These are phyloP conservation scores for Chenopodium formosanum DNA, from an alignment of 148 eudicot genomes.

Conservation along the genomic window DNA sequence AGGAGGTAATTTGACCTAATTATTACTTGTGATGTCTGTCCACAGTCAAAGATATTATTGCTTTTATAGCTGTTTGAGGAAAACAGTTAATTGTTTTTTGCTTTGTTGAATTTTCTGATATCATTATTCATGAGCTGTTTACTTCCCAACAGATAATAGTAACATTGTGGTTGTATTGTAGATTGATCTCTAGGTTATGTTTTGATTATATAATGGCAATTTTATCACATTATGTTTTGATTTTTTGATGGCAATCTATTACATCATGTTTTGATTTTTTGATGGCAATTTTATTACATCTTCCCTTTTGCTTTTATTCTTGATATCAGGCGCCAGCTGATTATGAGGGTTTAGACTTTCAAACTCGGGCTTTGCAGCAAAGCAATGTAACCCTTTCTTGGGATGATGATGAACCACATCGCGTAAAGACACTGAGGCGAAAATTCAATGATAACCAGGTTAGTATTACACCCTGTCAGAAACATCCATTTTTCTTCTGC, in stretches of 20 bases:
- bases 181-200: neutral
- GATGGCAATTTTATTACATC: neutral
- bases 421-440: constrained; percentile 63
- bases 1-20: constrained; percentile 52
- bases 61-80: neutral
- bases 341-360: constrained; percentile 80
- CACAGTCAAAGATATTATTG: neutral
- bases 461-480: neutral
- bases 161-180: neutral
- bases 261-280: neutral
- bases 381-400: constrained; percentile 72
- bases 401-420: constrained; percentile 98
- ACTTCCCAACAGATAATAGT: neutral
- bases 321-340: constrained; percentile 55
- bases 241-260: neutral
- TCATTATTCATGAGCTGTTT: neutral
- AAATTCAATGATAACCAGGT: constrained; percentile 74
- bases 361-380: constrained; percentile 80
- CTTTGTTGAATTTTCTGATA: neutral
- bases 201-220: neutral
- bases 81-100: neutral
- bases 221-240: neutral
- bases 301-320: neutral
- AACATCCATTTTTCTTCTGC: neutral
- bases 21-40: neutral